phyloP scores from a whole-genome alignment of 306 rosid genomes.

The apple (Malus domestica) region ASM211411v1 NC_041803.1:26850001-26850500 shows the following conservation, averaged over 20 bases:
- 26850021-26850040: background rate
- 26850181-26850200: constrained; percentile 50
- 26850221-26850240: constrained; percentile 47
- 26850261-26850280: constrained; percentile 51
- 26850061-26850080: constrained; percentile 51
- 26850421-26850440: no score
- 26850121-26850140: constrained; percentile 50
- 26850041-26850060: background rate
- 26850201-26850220: constrained; percentile 52
- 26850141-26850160: constrained; percentile 58
- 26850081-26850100: constrained; percentile 15
- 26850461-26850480: no score
- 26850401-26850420: background rate
- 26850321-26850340: constrained; percentile 85
- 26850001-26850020: background rate
- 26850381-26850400: constrained; percentile 44
- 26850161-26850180: constrained; percentile 47
- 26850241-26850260: constrained; percentile 70
- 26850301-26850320: constrained; percentile 73
- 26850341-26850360: constrained; percentile 58
- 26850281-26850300: constrained; percentile 70
- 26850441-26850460: no score
- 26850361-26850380: constrained; percentile 84
- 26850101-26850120: constrained; percentile 33
- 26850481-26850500: no score